A percentile compares a stretch with the other conserved stretches of the same genome.
phyloP scores from a whole-genome alignment of 2,329 filamentous ascomycete genomes.

The Penicillium fuscoglaucum region DNA sequence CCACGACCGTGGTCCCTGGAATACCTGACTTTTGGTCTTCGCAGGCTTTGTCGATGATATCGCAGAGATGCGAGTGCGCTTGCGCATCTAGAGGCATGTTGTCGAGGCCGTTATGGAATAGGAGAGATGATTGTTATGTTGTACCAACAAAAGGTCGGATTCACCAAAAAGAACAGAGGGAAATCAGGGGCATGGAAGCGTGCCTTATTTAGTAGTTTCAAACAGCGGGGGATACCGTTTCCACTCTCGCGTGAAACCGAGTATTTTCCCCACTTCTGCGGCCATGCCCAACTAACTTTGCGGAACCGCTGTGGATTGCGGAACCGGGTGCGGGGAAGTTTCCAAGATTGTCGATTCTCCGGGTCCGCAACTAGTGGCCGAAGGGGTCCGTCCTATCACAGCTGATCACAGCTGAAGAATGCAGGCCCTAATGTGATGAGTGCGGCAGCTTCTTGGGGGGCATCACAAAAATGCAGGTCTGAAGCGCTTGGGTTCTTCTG shows the following conservation, averaged over 20 bases:
- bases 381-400: neutral
- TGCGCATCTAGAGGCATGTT: slow-evolving; percentile 4
- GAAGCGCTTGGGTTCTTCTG: neutral
- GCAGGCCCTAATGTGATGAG: neutral
- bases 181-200: neutral
- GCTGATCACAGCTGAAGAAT: too few species aligned
- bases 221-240: neutral
- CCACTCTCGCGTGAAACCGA: too few species aligned
- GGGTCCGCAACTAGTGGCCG: neutral
- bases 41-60: slow-evolving; percentile 15
- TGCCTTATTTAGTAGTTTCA: neutral
- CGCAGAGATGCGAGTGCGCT: neutral
- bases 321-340: neutral
- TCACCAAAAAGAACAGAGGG: neutral
- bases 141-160: too few species aligned
- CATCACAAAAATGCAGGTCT: neutral
- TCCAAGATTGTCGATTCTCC: neutral
- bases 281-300: neutral
- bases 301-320: neutral
- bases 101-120: neutral
- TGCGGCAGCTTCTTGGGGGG: neutral
- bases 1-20: neutral
- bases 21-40: slow-evolving; percentile 7
- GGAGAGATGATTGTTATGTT: neutral
- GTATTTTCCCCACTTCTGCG: neutral